Evolutionary conservation across 352 stramenopile species (phyloP).

Genomic region (Labyrinthula sp.): DNA sequence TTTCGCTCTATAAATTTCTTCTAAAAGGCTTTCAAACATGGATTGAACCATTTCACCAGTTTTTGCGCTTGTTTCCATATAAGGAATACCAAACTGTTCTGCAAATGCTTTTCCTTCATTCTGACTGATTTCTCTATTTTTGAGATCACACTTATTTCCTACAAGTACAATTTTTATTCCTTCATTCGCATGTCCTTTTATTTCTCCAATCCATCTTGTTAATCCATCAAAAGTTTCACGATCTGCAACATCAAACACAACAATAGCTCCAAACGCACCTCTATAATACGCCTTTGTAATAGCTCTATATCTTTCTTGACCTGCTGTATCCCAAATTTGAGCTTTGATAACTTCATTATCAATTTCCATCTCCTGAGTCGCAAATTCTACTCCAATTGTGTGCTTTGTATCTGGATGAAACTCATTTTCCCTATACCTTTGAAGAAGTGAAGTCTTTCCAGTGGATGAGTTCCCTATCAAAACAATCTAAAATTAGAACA

Average conservation of each 20-base stretch:
- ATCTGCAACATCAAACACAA: slow-evolving; percentile 74
- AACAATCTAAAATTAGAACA: too few species aligned
- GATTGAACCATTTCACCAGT: slow-evolving; percentile 22
- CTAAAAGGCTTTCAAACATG: slow-evolving; percentile 24
- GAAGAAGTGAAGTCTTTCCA: slow-evolving; percentile 80
- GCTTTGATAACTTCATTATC: slow-evolving; percentile 77
- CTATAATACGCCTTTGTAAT: slow-evolving; percentile 60
- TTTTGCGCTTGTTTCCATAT: slow-evolving; percentile 31
- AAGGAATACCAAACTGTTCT: slow-evolving; percentile 28
- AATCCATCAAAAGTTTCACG: slow-evolving; percentile 39
- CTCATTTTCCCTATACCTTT: slow-evolving; percentile 83
- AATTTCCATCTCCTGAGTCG: slow-evolving; percentile 86
- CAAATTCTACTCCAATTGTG: slow-evolving; percentile 75
- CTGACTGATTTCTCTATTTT: slow-evolving; percentile 11
- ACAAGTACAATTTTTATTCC: slow-evolving; percentile 30
- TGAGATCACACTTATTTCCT: slow-evolving; percentile 31
- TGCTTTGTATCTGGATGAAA: slow-evolving; percentile 86
- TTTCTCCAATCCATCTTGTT: slow-evolving; percentile 18
- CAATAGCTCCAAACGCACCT: slow-evolving; percentile 62
- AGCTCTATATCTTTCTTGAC: slow-evolving; percentile 36
- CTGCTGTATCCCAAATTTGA: slow-evolving; percentile 36
- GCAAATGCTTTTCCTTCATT: slow-evolving; percentile 25
- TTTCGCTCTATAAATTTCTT: too few species aligned
- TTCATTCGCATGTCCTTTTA: slow-evolving; percentile 18
- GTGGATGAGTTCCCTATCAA: slow-evolving; percentile 79